phyloP scores from a whole-genome alignment of 768 basidiomycete genomes.

The Psilocybe cubensis region DNA sequence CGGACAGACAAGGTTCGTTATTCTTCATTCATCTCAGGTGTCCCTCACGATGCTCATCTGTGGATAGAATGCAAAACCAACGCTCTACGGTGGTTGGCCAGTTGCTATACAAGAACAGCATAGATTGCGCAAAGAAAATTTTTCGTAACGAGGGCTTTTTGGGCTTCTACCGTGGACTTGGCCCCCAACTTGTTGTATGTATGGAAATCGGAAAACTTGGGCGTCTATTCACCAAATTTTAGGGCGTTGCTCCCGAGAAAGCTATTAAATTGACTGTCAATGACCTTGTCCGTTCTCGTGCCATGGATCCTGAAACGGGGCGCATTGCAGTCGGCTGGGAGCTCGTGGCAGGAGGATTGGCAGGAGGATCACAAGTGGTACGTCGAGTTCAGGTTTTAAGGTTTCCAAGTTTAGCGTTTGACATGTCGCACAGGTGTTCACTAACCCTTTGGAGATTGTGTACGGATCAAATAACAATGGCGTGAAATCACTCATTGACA shows the following conservation, averaged over 20 bases:
- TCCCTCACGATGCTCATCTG: background rate
- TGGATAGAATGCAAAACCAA: slow-evolving; percentile 91
- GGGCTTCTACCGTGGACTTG: slow-evolving; percentile 97
- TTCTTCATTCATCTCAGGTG: background rate
- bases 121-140: slow-evolving; percentile 93
- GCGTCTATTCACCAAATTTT: slow-evolving; percentile 6
- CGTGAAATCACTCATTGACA: slow-evolving; percentile 5
- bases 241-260: slow-evolving; percentile 97
- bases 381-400: slow-evolving; percentile 33
- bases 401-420: background rate
- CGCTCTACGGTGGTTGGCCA: slow-evolving; percentile 96
- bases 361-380: slow-evolving; percentile 98
- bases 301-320: slow-evolving; percentile 95
- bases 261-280: slow-evolving; percentile 98
- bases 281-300: slow-evolving; percentile 81
- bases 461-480: slow-evolving; percentile 41
- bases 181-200: slow-evolving; percentile 88
- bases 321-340: slow-evolving; percentile 93
- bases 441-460: slow-evolving; percentile 97
- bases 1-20: slow-evolving; percentile 2
- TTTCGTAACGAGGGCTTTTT: slow-evolving; percentile 91
- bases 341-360: slow-evolving; percentile 86
- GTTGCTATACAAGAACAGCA: slow-evolving; percentile 93
- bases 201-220: background rate
- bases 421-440: slow-evolving; percentile 76